Evolutionary conservation across 2,329 filamentous ascomycete genomes (phyloP), one percentile per base, ranked within the genome.

Genomic region (Beauveria australis): DNA sequence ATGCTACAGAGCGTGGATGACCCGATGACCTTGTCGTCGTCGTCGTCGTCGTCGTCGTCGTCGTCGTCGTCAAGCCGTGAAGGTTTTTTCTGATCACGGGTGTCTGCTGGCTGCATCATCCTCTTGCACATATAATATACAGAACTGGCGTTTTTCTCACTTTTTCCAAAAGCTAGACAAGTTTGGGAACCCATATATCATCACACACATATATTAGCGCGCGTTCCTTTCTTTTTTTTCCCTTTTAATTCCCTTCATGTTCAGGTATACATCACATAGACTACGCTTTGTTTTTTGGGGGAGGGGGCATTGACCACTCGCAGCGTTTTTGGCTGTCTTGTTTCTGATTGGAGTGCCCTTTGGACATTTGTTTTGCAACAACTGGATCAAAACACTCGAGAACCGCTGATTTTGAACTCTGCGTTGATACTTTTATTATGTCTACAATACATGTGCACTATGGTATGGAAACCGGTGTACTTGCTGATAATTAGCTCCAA

Each of bases 1-100:
- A 77, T 78, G 70, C 74, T 89, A 46, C 82, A 86, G 72, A 83
- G 79, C 40, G 22, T 16, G 33, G 33, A 37, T 37, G 33, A 37
- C 33, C 12, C 33, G 5, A 37, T 37, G 33, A 37, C 33, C 12
- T 37, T 5, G 12, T 37, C 16, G 12, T 18, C 30, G 12, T 5
- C 16, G 41, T 53, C 53, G 26, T n/a, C 3, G n/a, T n/a, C n/a
- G n/a, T n/a, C 7, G 49, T 12, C 44, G 12, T 37, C 16, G 12
- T 18, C 30, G 12, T 5, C 16, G 41, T 53, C 53, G 26, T n/a
- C 3, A 43, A 14, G 28, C 30, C 22, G 40, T n/a, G 43, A 22
- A 16, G 55, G 55, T 1, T 58, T 58, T 22, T 51, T 58, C 2
- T 58, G 10, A 54, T 19, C 5, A 14, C 2, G 18, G 16, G 24